phyloP scores from a whole-genome alignment of 2,329 filamentous ascomycete species.

The Penicillium sp. region DNA sequence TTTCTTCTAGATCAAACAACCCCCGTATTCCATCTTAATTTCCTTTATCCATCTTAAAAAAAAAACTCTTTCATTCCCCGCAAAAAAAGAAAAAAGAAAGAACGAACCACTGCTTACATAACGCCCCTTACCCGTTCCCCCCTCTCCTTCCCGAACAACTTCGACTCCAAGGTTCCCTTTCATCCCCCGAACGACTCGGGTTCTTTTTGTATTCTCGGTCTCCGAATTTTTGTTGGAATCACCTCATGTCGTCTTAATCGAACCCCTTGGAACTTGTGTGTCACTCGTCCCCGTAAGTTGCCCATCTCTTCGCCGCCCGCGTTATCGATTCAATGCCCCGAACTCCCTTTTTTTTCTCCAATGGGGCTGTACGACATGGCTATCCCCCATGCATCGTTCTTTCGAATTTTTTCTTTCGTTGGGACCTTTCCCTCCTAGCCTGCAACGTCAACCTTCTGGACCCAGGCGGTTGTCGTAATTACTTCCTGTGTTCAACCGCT shows the following conservation, averaged over 20 bases:
- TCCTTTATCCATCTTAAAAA: background rate
- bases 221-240: background rate
- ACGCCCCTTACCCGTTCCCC: constrained; percentile 1
- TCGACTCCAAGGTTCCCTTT: background rate
- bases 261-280: background rate
- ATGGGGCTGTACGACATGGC: background rate
- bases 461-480: background rate
- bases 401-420: background rate
- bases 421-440: background rate
- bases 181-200: constrained; percentile 1
- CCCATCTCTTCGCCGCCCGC: background rate
- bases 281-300: constrained; percentile 4
- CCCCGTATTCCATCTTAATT: background rate
- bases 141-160: constrained; percentile 1
- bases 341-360: background rate
- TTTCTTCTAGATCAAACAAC: too few species aligned
- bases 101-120: background rate
- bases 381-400: background rate
- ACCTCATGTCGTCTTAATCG: constrained; percentile 5
- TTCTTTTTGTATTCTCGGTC: background rate
- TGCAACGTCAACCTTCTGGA: background rate
- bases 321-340: background rate
- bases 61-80: background rate
- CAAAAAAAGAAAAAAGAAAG: constrained; percentile 3
- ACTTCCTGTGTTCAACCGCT: constrained; percentile 15